Base-by-base conservation (phyloP, 768 basidiomycete species). In the Tephrocybe rancida region DNA sequence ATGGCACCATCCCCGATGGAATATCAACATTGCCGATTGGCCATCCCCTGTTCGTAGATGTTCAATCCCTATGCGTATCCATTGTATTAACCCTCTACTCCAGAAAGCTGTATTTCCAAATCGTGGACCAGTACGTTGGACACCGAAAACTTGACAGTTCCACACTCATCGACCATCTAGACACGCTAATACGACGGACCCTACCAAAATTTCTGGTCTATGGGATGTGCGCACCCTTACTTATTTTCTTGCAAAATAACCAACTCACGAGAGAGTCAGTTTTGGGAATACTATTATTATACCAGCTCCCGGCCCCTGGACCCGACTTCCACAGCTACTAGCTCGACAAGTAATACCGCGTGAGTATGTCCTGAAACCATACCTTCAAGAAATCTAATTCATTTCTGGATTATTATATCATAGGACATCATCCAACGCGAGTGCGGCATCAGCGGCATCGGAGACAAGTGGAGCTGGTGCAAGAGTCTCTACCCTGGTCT, bases 91-190 rank as follows among this genome's bases (percentile, higher is more conserved):
- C 6, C 3, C 2, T 48, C 5, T 21, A 4, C n/a, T 42, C 18
- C 16, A 43, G 41, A 14, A 41, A 50, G 21, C 21, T 43, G 11
- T 50, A 50, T 30, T 50, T 50, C 26, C 38, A 50, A 18, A 13
- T 50, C 8, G 37, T 49, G 9, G 48, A 41, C 37, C 37, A 49
- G 48, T 39, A 30, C 5, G 48, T 46, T 2, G 5, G 44, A 30
- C 13, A 30, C 13, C 13, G 29, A 30, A 5, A 6, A 6, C 13
- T 30, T 30, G 29, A 16, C n/a, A 5, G 35, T 13, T 37, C n/a
- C 10, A 9, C 14, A 37, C 16, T 16, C 10, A 16, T 37, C 35
- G 5, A 37, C 16, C n/a, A n/a, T n/a, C 19, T 27, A 50, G 48
- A 19, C 22, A 43, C 16, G 24, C 39, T 24, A 43, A 42, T 22